Conservation (phyloP, 306 rosid genomes). For the Datisca glomerata region DNA sequence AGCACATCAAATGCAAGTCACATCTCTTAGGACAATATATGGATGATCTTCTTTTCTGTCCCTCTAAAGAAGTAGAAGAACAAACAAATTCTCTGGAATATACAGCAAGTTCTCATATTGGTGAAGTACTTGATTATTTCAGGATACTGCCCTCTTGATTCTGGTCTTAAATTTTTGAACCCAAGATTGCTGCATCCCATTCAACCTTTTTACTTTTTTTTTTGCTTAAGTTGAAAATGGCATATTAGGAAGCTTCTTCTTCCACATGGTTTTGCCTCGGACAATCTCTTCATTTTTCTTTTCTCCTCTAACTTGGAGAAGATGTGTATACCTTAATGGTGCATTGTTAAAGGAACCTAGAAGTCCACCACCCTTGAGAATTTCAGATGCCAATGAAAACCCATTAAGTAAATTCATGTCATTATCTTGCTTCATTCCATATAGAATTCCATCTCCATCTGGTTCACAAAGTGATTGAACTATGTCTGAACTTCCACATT, state of each 20-base stretch:
- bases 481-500: constrained; percentile 66
- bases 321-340: constrained; percentile 58
- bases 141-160: constrained; percentile 1
- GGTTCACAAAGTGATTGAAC: constrained; percentile 77
- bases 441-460: constrained; percentile 46
- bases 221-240: constrained; percentile 31
- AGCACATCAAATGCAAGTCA: neutral
- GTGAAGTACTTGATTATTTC: neutral
- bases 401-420: constrained; percentile 35
- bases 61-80: neutral
- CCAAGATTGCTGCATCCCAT: constrained; percentile 1
- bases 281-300: constrained; percentile 63
- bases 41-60: neutral
- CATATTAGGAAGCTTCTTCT: constrained; percentile 31
- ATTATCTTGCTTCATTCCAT: constrained; percentile 26
- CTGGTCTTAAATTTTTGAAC: neutral
- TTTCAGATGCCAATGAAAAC: constrained; percentile 49
- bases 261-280: constrained; percentile 77
- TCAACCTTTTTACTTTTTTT: neutral
- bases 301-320: constrained; percentile 47
- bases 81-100: neutral
- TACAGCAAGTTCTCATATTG: neutral
- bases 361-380: constrained; percentile 52
- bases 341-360: constrained; percentile 35
- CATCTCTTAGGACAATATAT: too few relatives aligned